phyloP scores from a whole-genome alignment of 352 stramenopile species.

The Phytophthora ramorum region DNA sequence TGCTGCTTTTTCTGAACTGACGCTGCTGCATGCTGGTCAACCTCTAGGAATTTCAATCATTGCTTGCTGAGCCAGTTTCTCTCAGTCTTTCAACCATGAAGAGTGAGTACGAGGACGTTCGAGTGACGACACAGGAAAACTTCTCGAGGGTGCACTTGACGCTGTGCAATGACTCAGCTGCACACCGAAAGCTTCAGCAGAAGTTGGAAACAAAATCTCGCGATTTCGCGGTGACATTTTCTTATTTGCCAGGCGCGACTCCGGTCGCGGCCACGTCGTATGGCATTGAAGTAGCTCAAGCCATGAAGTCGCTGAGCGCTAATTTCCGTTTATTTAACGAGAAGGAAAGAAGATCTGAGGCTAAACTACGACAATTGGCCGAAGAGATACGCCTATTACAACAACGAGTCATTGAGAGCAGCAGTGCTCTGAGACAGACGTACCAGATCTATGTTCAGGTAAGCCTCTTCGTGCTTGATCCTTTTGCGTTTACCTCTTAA shows the following conservation, averaged over 20 bases:
- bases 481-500: neutral
- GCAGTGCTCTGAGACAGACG: slow-evolving; percentile 46
- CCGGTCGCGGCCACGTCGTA: slow-evolving; percentile 24
- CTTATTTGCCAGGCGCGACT: slow-evolving; percentile 34
- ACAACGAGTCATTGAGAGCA: slow-evolving; percentile 40
- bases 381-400: slow-evolving; percentile 58
- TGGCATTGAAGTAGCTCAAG: slow-evolving; percentile 40
- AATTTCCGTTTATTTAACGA: slow-evolving; percentile 40
- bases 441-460: slow-evolving; percentile 73
- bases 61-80: slow-evolving; percentile 74
- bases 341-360: slow-evolving; percentile 47
- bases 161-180: slow-evolving; percentile 53
- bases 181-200: slow-evolving; percentile 63
- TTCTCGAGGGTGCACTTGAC: slow-evolving; percentile 59
- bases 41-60: slow-evolving; percentile 72
- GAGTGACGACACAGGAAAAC: slow-evolving; percentile 63
- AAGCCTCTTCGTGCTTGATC: slow-evolving; percentile 1
- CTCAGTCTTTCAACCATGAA: slow-evolving; percentile 83
- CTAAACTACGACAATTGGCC: slow-evolving; percentile 53
- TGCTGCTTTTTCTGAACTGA: neutral
- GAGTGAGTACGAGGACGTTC: slow-evolving; percentile 74
- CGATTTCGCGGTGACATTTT: slow-evolving; percentile 45
- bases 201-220: slow-evolving; percentile 63
- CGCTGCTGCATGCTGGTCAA: slow-evolving; percentile 1
- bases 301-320: slow-evolving; percentile 32